Evolutionary conservation across 768 basidiomycete genomes (phyloP), one percentile per base, ranked within the genome.

Genomic region (Lactarius deliciosus): DNA sequence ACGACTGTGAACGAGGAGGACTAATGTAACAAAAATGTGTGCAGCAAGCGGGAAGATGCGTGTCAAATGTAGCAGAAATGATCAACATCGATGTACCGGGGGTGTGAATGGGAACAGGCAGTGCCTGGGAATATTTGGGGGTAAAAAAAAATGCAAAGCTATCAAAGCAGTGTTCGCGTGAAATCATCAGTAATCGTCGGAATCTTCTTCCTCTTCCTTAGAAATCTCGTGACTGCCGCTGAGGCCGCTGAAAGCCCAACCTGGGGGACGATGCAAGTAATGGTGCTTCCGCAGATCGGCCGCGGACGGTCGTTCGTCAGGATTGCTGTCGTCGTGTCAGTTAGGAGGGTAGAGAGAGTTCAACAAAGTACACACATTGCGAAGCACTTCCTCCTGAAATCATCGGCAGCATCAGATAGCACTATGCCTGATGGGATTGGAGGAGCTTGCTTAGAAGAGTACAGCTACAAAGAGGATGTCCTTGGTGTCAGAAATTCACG

Each of bases 301-400:
- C 40, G 94, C 90, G 32, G 80, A 85, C 2, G 94, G 91, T 41
- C 95, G 88, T 70, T 92, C 86, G 61, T 90, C 86, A 10, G 94
- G 94, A 73, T 95, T 87, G 68, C 91, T 93, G 66, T 58, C 57
- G 32, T 53, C 28, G 16, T 40, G 15, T 43, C 34, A 34, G 22
- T 63, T 32, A 66, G 50, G 43, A 45, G 8, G 0, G 50, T 43
- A 30, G 6, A 36, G 22, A 3, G 56, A 59, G 41, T 36, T 58
- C n/a, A 34, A 36, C 20, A 60, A 54, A 50, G 16, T 25, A 77
- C 90, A 71, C 74, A 93, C 93, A 93, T 88, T 4, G 92, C 90
- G 74, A 98, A 94, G 77, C 97, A 98, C 73, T 86, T 87, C 60
- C 81, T 81, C 71, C 96, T 83, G 77, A 99, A 97, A 74, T 96